Conservation (phyloP, 352 stramenopile species). For the Globisporangium orthogonon region DNA sequence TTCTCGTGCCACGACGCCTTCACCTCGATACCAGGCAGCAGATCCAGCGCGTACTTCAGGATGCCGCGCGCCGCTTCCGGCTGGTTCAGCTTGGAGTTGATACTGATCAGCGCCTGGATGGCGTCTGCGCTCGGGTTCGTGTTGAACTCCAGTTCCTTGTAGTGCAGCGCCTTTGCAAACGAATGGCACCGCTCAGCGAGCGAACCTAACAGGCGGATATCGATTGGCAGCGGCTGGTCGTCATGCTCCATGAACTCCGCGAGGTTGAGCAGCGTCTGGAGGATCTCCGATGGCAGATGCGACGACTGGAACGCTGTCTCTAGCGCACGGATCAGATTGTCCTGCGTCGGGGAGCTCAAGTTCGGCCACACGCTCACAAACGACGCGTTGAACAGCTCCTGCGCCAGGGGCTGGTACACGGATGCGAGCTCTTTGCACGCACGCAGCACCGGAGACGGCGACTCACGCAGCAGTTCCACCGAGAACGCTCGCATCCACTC, state of each 20-base stretch:
- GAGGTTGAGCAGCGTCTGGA: conserved; percentile 97
- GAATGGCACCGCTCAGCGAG: conserved; percentile 97
- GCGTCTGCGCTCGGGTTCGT: conserved; percentile 87
- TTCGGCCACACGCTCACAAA: conserved; percentile 99
- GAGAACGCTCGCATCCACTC: conserved; percentile 98
- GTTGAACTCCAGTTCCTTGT: conserved; percentile 98
- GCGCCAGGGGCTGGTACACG: conserved; percentile 96
- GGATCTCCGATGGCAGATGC: conserved; percentile 95
- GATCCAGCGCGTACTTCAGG: conserved; percentile 90
- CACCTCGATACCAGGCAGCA: conserved; percentile 73
- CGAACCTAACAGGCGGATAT: conserved; percentile 94
- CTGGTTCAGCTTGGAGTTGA: conserved; percentile 97
- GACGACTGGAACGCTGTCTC: conserved; percentile 92
- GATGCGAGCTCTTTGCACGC: conserved; percentile 95
- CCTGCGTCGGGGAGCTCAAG: conserved; percentile 84
- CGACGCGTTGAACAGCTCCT: conserved; percentile 98
- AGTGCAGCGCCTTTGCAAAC: conserved; percentile 98
- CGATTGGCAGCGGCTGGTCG: conserved; percentile 95
- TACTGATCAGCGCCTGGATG: conserved; percentile 98
- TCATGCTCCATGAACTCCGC: conserved; percentile 99
- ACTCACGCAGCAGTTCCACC: conserved; percentile 96
- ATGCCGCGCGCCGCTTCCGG: conserved; percentile 98
- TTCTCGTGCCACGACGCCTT: conserved; percentile 98
- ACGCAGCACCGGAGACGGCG: conserved; percentile 92
- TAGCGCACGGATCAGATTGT: conserved; percentile 92